Percentiles rank a stretch among this genome's conserved stretches.
Evolutionary conservation across 225 moss, liverwort and hornwort genomes (phyloP).

Genomic region (Pleurozium schreberi): DNA sequence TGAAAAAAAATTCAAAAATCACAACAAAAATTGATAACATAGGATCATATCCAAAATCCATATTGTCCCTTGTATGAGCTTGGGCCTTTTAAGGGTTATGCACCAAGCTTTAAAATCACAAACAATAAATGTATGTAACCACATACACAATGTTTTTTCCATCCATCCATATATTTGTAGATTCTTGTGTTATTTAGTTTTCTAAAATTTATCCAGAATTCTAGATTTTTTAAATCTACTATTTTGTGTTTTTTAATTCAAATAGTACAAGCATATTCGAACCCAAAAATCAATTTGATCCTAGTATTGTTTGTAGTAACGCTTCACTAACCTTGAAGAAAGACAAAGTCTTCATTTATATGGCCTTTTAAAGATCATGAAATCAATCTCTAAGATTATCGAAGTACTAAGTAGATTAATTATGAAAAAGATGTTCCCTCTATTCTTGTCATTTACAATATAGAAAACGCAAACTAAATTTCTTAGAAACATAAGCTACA

Average conservation of each 20-base stretch:
- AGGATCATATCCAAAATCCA: rapidly evolving
- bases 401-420: rapidly evolving
- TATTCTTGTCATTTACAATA: not conserved
- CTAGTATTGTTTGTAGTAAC: not conserved
- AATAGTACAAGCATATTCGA: not conserved
- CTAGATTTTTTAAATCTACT: not conserved
- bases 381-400: not conserved
- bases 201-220: not conserved
- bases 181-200: not conserved
- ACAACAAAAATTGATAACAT: not conserved
- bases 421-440: not conserved
- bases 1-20: not conserved
- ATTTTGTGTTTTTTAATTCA: not conserved
- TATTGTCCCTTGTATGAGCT: rapidly evolving
- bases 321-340: not conserved
- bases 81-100: rapidly evolving
- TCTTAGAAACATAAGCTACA: not conserved
- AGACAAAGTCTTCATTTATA: too few relatives aligned
- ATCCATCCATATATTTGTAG: not conserved
- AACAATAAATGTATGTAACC: not conserved
- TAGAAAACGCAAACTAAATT: not conserved
- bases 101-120: not conserved
- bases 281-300: not conserved
- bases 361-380: too few relatives aligned
- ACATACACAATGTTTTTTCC: not conserved